Evolutionary conservation across 176 grass and related monocot genomes (phyloP).

Genomic region (Canna indica): DNA sequence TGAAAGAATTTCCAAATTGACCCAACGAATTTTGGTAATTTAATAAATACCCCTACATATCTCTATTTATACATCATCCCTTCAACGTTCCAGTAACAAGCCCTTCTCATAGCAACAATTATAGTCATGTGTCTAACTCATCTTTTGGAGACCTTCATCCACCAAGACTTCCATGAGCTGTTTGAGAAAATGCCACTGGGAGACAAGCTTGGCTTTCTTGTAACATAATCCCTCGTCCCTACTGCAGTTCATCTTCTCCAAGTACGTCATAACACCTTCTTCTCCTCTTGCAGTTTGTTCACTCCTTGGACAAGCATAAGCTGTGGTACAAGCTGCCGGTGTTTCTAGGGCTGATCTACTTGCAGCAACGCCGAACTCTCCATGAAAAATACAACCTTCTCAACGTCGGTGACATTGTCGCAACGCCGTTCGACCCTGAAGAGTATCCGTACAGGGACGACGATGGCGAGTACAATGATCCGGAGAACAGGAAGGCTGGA

Average conservation of each 20-base stretch:
- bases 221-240: constrained; percentile 15
- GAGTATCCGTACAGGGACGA: constrained; percentile 30
- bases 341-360: constrained; percentile 33
- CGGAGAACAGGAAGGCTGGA: constrained; percentile 31
- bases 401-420: constrained; percentile 25
- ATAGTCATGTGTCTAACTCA: constrained; percentile 32
- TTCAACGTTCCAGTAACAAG: no score
- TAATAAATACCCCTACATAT: no score
- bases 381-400: constrained; percentile 37
- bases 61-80: no score
- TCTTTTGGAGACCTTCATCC: constrained; percentile 27
- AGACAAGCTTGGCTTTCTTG: constrained; percentile 45
- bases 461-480: constrained; percentile 47
- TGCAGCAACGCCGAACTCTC: constrained; percentile 29
- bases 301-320: constrained; percentile 39
- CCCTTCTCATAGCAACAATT: no score
- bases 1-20: no score
- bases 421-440: constrained; percentile 24
- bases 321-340: constrained; percentile 56
- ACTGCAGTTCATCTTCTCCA: no score
- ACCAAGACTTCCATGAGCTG: constrained; percentile 28
- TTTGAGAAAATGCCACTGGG: constrained; percentile 37
- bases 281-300: constrained; percentile 32
- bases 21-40: no score
- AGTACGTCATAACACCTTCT: no score